phyloP scores from a whole-genome alignment of 345 rosid genomes.

The Noccaea caerulescens region DNA sequence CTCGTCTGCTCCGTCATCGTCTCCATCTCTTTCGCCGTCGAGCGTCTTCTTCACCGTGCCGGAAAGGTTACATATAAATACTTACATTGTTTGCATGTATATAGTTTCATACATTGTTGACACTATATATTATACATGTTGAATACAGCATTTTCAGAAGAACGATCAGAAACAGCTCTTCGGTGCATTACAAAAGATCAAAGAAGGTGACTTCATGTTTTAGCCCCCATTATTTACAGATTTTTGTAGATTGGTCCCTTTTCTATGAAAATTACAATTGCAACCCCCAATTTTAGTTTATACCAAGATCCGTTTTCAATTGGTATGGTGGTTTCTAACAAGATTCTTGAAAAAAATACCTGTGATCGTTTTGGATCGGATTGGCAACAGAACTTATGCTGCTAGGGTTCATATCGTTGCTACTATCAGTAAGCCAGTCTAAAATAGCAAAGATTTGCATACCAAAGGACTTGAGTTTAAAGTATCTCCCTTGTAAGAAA shows the following conservation, averaged over 20 bases:
- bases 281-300: too few relatives aligned
- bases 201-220: conserved; percentile 64
- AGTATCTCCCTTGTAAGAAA: conserved; percentile 63
- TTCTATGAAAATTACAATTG: too few relatives aligned
- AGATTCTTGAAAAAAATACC: neutral
- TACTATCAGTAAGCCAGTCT: conserved; percentile 65
- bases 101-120: neutral
- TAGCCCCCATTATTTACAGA: neutral
- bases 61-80: too few relatives aligned
- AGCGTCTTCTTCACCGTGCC: conserved; percentile 64
- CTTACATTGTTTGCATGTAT: too few relatives aligned
- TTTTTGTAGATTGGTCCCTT: neutral
- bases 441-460: conserved; percentile 60
- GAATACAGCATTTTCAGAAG: conserved; percentile 38
- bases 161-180: conserved; percentile 70
- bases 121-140: neutral
- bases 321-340: conserved; percentile 35
- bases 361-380: neutral
- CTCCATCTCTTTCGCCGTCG: conserved; percentile 65
- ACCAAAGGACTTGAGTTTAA: conserved; percentile 48
- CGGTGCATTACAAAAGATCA: conserved; percentile 79
- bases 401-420: conserved; percentile 81
- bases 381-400: conserved; percentile 75
- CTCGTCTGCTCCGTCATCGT: conserved; percentile 79
- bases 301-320: too few relatives aligned